Conservation (phyloP, 116 monocot species). For the Dioscorea cayenensis region DNA sequence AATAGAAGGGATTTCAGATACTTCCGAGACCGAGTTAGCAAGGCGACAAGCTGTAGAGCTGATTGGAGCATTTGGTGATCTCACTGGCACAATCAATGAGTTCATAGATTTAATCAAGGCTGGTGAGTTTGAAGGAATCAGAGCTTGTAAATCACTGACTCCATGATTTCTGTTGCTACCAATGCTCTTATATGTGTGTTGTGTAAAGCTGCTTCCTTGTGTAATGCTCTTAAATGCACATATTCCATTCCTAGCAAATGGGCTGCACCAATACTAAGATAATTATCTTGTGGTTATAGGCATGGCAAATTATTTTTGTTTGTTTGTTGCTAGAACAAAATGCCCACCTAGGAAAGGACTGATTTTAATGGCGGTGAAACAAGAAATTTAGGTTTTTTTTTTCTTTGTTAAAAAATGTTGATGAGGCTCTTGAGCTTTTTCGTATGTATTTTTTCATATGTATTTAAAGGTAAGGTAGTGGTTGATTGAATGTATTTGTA, state of each 20-base stretch:
- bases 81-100: not conserved
- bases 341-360: too few species aligned
- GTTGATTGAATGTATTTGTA: too few species aligned
- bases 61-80: slow-evolving; percentile 8
- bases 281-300: too few species aligned
- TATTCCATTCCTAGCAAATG: not conserved
- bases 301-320: too few species aligned
- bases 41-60: slow-evolving; percentile 21
- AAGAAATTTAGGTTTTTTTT: too few species aligned
- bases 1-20: slow-evolving; percentile 3
- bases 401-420: too few species aligned
- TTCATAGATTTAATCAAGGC: not conserved
- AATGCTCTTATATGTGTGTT: not conserved
- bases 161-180: not conserved
- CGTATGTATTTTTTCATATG: too few species aligned
- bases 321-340: too few species aligned
- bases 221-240: not conserved
- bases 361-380: too few species aligned
- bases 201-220: not conserved
- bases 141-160: not conserved
- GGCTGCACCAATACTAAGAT: too few species aligned
- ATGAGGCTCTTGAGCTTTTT: too few species aligned
- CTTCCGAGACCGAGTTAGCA: slow-evolving; percentile 11
- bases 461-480: too few species aligned
- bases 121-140: not conserved